Evolutionary conservation across 768 basidiomycete species (phyloP).

Genomic region (Mycena leptocephala): DNA sequence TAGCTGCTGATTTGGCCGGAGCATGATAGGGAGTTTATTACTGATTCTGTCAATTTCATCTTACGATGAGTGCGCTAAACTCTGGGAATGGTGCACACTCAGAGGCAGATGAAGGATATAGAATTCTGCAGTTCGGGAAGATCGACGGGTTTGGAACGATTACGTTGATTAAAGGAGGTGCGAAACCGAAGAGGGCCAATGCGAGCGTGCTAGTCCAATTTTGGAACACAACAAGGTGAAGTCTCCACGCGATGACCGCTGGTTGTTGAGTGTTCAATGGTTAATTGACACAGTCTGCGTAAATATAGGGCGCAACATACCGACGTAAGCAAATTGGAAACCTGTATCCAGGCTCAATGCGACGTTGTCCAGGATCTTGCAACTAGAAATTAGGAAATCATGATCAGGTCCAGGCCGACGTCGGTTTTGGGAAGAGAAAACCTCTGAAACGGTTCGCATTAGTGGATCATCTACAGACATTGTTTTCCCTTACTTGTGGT

Average conservation of each 20-base stretch:
- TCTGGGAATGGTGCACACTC: not conserved
- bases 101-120: not conserved
- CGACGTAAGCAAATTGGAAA: slow-evolving; percentile 1
- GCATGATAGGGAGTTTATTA: not conserved
- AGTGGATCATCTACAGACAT: not conserved
- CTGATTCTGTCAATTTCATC: not conserved
- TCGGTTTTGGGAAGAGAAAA: not conserved
- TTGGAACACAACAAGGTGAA: not conserved
- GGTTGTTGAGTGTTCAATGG: not conserved
- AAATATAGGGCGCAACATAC: not conserved
- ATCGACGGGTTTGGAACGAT: slow-evolving; percentile 7
- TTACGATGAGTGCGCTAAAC: too few relatives aligned
- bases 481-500: not conserved
- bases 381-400: not conserved
- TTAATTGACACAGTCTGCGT: not conserved
- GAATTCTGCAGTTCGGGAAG: not conserved
- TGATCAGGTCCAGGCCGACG: not conserved
- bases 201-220: not conserved
- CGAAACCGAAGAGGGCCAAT: not conserved
- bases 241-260: not conserved
- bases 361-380: not conserved
- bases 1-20: not conserved
- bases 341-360: not conserved
- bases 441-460: not conserved
- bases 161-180: not conserved